These are phyloP conservation scores for Cadophora malorum DNA, from an alignment of 2,329 filamentous ascomycete genomes.

Conservation along the genomic window DNA sequence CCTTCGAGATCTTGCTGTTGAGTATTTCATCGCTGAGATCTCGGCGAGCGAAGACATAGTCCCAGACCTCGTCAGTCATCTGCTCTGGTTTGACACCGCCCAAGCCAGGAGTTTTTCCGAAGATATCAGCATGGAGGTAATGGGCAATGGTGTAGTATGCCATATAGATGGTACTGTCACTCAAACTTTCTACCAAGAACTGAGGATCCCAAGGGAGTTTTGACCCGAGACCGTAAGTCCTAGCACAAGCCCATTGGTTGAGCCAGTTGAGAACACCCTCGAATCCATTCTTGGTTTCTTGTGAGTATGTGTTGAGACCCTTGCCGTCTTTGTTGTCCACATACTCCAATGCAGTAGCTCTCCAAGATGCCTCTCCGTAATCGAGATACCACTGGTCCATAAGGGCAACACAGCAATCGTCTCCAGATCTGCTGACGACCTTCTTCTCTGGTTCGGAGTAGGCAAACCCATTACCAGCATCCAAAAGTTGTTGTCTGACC, in stretches of 20 bases:
- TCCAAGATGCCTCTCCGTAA: constrained; percentile 92
- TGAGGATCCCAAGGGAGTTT: constrained; percentile 92
- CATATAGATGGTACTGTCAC: constrained; percentile 93
- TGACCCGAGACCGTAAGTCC: constrained; percentile 90
- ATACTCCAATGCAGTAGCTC: constrained; percentile 73
- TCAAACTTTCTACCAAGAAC: constrained; percentile 91
- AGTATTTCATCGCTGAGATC: constrained; percentile 71
- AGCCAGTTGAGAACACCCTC: constrained; percentile 90
- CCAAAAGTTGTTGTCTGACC: constrained; percentile 78
- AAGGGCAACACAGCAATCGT: constrained; percentile 91
- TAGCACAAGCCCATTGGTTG: constrained; percentile 92
- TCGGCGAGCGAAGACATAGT: constrained; percentile 86
- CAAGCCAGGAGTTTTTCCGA: constrained; percentile 74
- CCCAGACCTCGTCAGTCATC: constrained; percentile 95
- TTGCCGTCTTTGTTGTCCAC: constrained; percentile 71
- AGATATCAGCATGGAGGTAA: constrained; percentile 82
- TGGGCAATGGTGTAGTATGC: constrained; percentile 74
- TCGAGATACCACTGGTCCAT: constrained; percentile 99
- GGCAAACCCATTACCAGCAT: constrained; percentile 80
- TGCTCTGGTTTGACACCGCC: constrained; percentile 78
- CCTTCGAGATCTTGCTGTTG: constrained; percentile 74
- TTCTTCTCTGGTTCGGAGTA: constrained; percentile 93
- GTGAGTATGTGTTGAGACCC: constrained; percentile 79
- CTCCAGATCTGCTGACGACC: constrained; percentile 86
- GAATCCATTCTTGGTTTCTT: constrained; percentile 80